phyloP scores from a whole-genome alignment of 441 rosid species.

The Corymbia citriodora region DNA sequence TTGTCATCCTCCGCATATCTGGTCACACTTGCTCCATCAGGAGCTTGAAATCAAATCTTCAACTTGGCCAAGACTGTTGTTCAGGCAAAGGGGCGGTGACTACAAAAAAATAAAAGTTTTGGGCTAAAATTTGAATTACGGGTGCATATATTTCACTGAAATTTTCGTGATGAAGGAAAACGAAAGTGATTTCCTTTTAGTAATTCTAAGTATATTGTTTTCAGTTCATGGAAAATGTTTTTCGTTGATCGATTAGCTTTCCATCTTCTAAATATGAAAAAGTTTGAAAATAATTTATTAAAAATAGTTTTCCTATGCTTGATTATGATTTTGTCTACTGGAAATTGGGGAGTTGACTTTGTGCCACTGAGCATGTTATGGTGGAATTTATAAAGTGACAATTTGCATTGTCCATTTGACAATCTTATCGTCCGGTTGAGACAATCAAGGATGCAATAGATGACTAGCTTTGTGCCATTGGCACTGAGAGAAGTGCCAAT shows the following conservation, averaged over 20 bases:
- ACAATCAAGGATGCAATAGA: neutral
- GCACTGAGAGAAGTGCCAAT: neutral
- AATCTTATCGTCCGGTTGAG: neutral
- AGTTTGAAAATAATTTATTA: too few relatives aligned
- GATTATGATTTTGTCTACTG: neutral
- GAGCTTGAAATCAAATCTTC: neutral
- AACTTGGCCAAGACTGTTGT: neutral
- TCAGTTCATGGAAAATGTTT: too few relatives aligned
- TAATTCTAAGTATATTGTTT: neutral
- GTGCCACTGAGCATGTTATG: neutral
- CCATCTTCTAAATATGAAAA: neutral
- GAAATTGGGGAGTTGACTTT: neutral
- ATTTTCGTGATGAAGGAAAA: neutral
- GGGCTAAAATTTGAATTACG: neutral
- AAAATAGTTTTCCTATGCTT: too few relatives aligned
- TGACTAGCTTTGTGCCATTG: neutral
- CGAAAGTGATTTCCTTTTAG: neutral
- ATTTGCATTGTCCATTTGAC: neutral
- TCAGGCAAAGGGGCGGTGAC: neutral
- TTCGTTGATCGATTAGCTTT: neutral
- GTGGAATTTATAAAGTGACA: neutral
- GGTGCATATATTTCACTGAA: neutral
- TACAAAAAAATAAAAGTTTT: neutral
- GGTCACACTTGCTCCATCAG: neutral
- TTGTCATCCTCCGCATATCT: neutral